A percentile compares a stretch with the other conserved stretches of the same genome.
Conservation (phyloP, 2,329 filamentous ascomycete species). For the Microcyclosporella mali region DNA sequence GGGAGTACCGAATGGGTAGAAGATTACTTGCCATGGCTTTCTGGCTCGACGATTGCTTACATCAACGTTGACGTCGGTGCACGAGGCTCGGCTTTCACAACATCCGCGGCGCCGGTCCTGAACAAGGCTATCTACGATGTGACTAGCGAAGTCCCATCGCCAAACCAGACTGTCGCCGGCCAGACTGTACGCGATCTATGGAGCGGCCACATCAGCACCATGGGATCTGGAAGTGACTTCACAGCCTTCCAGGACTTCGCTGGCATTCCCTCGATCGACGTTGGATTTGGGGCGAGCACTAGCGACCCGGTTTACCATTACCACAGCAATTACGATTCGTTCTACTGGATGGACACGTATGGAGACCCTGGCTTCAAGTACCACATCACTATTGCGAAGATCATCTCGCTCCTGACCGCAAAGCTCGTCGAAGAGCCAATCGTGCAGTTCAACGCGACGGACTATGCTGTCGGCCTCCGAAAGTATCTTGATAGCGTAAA, state of each 20-base stretch:
- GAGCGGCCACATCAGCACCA: constrained; percentile 51
- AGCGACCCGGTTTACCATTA: constrained; percentile 61
- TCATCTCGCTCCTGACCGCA: constrained; percentile 42
- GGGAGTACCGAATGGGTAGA: constrained; percentile 93
- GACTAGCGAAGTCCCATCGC: constrained; percentile 52
- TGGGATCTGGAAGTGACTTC: constrained; percentile 49
- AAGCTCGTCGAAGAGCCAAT: constrained; percentile 44
- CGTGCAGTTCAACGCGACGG: constrained; percentile 42
- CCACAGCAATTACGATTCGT: constrained; percentile 78
- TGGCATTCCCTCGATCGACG: constrained; percentile 44
- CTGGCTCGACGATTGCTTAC: constrained; percentile 67
- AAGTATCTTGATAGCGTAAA: constrained; percentile 41
- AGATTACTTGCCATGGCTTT: constrained; percentile 77
- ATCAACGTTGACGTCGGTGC: constrained; percentile 78
- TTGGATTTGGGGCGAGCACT: constrained; percentile 37
- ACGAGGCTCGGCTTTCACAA: constrained; percentile 56
- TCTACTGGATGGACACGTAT: constrained; percentile 74
- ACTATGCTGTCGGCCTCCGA: constrained; percentile 40
- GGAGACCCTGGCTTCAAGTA: constrained; percentile 61
- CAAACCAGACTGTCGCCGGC: constrained; percentile 66
- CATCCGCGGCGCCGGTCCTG: constrained; percentile 67
- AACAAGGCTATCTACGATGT: constrained; percentile 66
- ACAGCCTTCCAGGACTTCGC: constrained; percentile 50
- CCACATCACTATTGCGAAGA: constrained; percentile 46
- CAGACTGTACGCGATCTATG: constrained; percentile 63